Conservation (phyloP, 768 basidiomycete species). For the Cystobasidium onofrii region DNA sequence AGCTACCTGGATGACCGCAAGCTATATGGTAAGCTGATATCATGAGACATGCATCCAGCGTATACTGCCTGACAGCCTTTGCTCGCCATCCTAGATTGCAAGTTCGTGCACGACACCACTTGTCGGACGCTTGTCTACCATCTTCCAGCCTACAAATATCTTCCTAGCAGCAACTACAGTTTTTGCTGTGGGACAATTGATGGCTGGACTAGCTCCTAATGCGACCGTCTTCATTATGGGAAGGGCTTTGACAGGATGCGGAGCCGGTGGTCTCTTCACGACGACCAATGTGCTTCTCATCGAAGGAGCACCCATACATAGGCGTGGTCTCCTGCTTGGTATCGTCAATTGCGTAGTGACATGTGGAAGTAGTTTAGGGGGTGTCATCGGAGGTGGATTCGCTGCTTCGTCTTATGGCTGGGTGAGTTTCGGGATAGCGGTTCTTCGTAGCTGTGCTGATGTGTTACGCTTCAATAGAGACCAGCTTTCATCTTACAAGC, state of each 20-base stretch:
- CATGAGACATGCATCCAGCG: not conserved
- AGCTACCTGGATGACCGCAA: conserved; percentile 23
- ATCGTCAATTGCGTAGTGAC: conserved; percentile 14
- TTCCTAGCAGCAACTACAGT: not conserved
- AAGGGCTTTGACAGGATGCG: conserved; percentile 6
- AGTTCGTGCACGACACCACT: conserved; percentile 18
- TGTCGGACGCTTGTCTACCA: conserved; percentile 19
- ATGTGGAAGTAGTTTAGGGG: conserved; percentile 14
- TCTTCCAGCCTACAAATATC: conserved; percentile 12
- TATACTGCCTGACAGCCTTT: too few species aligned
- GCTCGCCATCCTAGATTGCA: conserved; percentile 13
- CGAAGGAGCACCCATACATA: conserved; percentile 3
- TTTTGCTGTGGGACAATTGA: not conserved
- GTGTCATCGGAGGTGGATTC: conserved; percentile 17
- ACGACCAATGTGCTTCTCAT: conserved; percentile 12
- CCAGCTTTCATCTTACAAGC: conserved; percentile 19
- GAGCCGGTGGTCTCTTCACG: conserved; percentile 14
- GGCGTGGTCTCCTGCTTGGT: conserved; percentile 21
- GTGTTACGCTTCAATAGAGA: not conserved
- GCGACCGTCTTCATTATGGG: conserved; percentile 13
- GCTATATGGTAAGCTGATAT: conserved; percentile 15
- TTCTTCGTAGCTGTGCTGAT: too few species aligned
- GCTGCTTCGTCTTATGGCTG: conserved; percentile 5
- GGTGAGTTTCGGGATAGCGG: conserved; percentile 21
- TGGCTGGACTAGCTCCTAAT: conserved; percentile 13